Conservation (phyloP, 805 yeast species). For the Hagleromyces aurorensis region DNA sequence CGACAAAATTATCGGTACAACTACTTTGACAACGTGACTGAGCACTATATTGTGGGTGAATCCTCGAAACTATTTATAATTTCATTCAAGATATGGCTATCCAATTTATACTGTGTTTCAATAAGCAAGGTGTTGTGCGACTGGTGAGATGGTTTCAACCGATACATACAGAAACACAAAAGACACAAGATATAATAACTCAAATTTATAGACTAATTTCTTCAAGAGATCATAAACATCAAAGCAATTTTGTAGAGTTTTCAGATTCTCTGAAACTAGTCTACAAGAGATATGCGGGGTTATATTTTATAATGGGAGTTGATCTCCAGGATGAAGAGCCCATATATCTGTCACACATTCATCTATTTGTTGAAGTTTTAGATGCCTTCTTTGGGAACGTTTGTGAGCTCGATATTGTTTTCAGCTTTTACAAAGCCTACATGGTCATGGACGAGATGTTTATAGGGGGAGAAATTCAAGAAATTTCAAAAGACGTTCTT, state of each 20-base stretch:
- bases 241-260: conserved; percentile 72
- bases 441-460: conserved; percentile 79
- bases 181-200: conserved; percentile 27
- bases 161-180: conserved; percentile 26
- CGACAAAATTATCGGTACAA: too few relatives aligned
- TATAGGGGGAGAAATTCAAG: conserved; percentile 85
- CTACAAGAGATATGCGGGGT: conserved; percentile 85
- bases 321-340: conserved; percentile 78
- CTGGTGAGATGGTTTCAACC: conserved; percentile 66
- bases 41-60: too few relatives aligned
- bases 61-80: background rate
- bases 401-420: conserved; percentile 88
- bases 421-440: conserved; percentile 81
- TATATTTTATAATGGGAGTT: conserved; percentile 78
- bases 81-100: conserved; percentile 47
- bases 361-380: conserved; percentile 78
- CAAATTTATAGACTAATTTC: conserved; percentile 72
- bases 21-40: too few relatives aligned
- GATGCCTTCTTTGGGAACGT: conserved; percentile 85
- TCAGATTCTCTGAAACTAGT: conserved; percentile 58
- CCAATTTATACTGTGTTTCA: conserved; percentile 73
- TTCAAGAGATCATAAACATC: conserved; percentile 75
- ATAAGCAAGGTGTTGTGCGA: conserved; percentile 90
- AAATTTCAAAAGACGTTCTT: conserved; percentile 64
- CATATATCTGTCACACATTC: conserved; percentile 74